Conservation (phyloP, 192 early-diverging fungal genomes). For the Backusella australiensis region DNA sequence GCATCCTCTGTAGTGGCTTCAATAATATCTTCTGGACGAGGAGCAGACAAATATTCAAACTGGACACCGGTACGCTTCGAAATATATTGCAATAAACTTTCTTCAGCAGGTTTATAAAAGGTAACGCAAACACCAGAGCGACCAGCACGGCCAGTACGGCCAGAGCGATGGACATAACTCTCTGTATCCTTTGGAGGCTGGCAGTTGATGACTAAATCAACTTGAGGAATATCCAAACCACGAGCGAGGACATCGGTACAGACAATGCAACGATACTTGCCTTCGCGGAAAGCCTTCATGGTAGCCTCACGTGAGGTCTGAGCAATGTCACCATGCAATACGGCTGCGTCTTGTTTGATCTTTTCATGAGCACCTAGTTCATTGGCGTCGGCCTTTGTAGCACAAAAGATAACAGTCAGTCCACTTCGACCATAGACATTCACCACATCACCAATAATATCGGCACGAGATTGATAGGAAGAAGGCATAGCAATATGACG, state of each 20-base stretch:
- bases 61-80: conserved; percentile 73
- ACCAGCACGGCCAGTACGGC: conserved; percentile 92
- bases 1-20: conserved; percentile 73
- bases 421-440: conserved; percentile 83
- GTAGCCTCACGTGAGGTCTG: conserved; percentile 77
- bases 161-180: conserved; percentile 93
- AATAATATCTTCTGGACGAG: conserved; percentile 90
- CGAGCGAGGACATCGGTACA: conserved; percentile 95
- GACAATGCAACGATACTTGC: conserved; percentile 80
- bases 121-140: conserved; percentile 87
- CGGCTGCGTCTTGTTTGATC: conserved; percentile 70
- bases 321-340: conserved; percentile 83
- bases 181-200: conserved; percentile 94
- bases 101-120: conserved; percentile 88
- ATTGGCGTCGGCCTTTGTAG: conserved; percentile 90
- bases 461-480: conserved; percentile 85
- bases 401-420: conserved; percentile 91
- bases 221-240: conserved; percentile 95
- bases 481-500: conserved; percentile 83
- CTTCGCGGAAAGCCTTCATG: conserved; percentile 84
- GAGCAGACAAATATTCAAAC: conserved; percentile 78
- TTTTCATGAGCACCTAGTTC: conserved; percentile 79
- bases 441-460: conserved; percentile 93
- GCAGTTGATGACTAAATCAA: conserved; percentile 95
- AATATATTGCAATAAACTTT: conserved; percentile 79